Evolutionary conservation across 2,329 filamentous ascomycete genomes (phyloP), one percentile per base, ranked within the genome.

Genomic region (Metarhizium rileyi): DNA sequence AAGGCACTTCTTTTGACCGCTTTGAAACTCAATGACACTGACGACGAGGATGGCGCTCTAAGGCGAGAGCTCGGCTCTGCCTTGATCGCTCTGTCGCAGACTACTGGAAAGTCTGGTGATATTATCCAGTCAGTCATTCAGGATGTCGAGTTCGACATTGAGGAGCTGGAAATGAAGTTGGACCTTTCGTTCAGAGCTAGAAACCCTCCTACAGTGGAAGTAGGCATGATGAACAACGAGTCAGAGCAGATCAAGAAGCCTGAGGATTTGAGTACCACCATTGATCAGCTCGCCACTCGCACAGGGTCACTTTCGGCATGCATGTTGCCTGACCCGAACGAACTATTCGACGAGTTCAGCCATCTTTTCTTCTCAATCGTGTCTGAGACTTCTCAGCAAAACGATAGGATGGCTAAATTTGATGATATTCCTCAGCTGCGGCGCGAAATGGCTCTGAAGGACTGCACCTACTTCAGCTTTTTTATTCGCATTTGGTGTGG

Each of bases 401-500:
- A 62, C 2, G 62, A 61, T 9, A 60, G 70, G n/a, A 61, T 78
- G 8, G 61, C 67, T 49, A 69, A 69, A 49, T 81, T 85, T 53
- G 75, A 83, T 48, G 64, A 74, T 8, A 65, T 74, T 6, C 70
- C 79, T 0, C 70, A 80, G 43, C 66, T 89, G 10, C 70, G 74
- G 47, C 75, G 73, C 30, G 65, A 74, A 25, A 63, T 70, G 5
- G 82, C 80, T 1, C 67, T 78, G 30, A 75, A 78, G 44, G 75
- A 80, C 33, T 77, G 81, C 36, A 79, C 86, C 22, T 90, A 85
- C 58, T 70, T 90, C 50, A 84, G 81, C 16, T 91, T 95, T 64
- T 83, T 91, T 56, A 74, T 84, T 50, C 78, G 83, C 48, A 78
- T 89, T 16, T 90, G 87, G 80, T 86, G 79, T 51, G 83, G 86